Conservation (phyloP, 495 filamentous ascomycete genomes). For the Aspergillus heteromorphus region DNA sequence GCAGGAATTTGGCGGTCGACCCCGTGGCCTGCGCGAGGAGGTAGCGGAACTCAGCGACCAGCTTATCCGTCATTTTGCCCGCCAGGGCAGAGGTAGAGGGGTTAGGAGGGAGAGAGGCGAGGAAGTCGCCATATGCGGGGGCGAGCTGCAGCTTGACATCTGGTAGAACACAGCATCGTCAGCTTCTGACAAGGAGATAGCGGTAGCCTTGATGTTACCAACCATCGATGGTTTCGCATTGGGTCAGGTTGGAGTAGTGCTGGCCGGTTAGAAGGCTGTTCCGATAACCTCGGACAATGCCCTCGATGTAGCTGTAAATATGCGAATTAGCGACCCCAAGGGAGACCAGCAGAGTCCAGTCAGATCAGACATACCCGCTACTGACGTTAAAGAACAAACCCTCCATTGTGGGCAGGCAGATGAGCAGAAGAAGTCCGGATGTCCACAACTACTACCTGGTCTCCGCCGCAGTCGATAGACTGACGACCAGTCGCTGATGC, state of each 20-base stretch:
- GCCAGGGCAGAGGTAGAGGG: conserved; percentile 94
- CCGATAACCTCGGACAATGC: conserved; percentile 93
- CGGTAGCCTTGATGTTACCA: conserved; percentile 19
- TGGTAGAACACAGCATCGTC: conserved; percentile 26
- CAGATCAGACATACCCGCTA: conserved; percentile 60
- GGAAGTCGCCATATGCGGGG: conserved; percentile 96
- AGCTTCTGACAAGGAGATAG: not conserved
- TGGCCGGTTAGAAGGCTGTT: conserved; percentile 85
- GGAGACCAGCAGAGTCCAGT: not conserved
- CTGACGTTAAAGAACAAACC: conserved; percentile 95
- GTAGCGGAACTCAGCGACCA: conserved; percentile 96
- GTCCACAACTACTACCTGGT: not conserved
- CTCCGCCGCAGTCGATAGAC: not conserved
- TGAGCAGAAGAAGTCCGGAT: conserved; percentile 10
- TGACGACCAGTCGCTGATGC: not conserved
- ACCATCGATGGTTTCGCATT: conserved; percentile 99
- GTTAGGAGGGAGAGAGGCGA: conserved; percentile 88
- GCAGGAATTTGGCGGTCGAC: conserved; percentile 86
- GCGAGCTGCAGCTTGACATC: conserved; percentile 97
- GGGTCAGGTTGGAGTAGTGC: conserved; percentile 93
- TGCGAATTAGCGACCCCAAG: not conserved
- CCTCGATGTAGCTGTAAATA: conserved; percentile 76
- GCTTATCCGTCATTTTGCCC: conserved; percentile 92
- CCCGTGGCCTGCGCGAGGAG: conserved; percentile 87
- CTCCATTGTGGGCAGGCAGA: conserved; percentile 61